Conservation (phyloP, 257 asterid species). For the Leonotis leonurus region DNA sequence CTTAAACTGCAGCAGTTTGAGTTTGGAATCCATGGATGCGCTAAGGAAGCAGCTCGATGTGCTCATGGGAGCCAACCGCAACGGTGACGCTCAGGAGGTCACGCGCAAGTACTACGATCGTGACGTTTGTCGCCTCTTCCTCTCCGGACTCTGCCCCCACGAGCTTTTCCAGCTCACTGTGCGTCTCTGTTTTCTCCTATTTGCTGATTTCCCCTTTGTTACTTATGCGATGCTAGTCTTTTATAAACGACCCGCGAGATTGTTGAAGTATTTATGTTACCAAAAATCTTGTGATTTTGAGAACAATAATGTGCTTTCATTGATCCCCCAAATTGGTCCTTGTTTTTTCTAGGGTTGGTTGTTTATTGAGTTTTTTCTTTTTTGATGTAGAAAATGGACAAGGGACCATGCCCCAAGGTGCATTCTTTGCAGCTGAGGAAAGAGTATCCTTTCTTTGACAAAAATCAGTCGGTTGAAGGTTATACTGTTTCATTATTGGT, state of each 20-base stretch:
- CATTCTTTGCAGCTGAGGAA: slow-evolving; percentile 87
- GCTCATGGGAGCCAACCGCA: slow-evolving; percentile 86
- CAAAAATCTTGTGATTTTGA: not conserved
- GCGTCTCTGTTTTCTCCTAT: slow-evolving; percentile 12
- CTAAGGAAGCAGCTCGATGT: slow-evolving; percentile 88
- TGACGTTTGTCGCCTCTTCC: slow-evolving; percentile 89
- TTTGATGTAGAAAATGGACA: slow-evolving; percentile 79
- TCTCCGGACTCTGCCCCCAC: slow-evolving; percentile 89
- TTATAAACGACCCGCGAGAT: not conserved
- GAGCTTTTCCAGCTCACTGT: slow-evolving; percentile 92
- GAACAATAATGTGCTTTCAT: not conserved
- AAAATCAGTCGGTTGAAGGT: not conserved
- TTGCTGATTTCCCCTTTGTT: not conserved
- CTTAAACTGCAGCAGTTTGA: too few relatives aligned
- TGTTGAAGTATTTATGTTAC: not conserved
- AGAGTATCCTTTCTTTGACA: slow-evolving; percentile 61
- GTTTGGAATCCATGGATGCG: slow-evolving; percentile 57
- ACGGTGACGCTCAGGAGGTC: slow-evolving; percentile 77
- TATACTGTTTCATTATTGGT: not conserved
- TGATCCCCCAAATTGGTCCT: not conserved
- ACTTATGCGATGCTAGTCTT: not conserved
- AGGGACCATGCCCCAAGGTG: slow-evolving; percentile 93
- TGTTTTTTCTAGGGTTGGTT: not conserved
- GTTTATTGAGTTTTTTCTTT: not conserved
- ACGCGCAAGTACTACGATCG: slow-evolving; percentile 87